Base-by-base conservation (phyloP, 2,329 filamentous ascomycete species). In the Aspergillus carbonarius region DNA sequence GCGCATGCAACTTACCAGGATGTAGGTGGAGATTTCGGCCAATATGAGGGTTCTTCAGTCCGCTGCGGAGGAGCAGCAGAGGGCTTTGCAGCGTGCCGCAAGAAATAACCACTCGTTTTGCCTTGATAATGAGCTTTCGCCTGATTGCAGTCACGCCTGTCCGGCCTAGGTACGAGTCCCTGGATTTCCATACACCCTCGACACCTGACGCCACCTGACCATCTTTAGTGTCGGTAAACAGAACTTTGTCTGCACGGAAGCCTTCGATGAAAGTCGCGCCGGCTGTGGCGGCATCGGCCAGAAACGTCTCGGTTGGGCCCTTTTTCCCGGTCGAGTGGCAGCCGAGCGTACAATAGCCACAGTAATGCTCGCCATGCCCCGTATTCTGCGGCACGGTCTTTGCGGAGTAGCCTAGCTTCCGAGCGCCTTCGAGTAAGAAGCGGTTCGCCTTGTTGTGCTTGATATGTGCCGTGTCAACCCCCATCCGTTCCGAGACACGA, bases 261-360 rank as follows among this genome's bases (percentile, higher is more conserved):
- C 92, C 92, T 78, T 97, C 92, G 58, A 96, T 84, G 70, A 96
- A 96, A 63, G 83, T 80, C 0, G 92, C 90, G 0, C 92, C 92
- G 0, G 89, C 86, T 54, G 82, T 82, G 1, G 88, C 89, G 2
- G 93, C 92, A 66, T 92, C 91, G 0, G 90, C 90, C 13, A 97
- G 79, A 81, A 87, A 97, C 6, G 85, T 86, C 23, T 90, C 86
- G 0, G 85, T 83, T 0, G 93, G 90, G 0, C 93, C 92, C 72
- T 89, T 87, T 78, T 97, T 97, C 63, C 87, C 86, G 48, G 83
- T 86, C 2, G 85, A 84, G 8, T 81, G 79, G 64, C 86, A 88
- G 18, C 85, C 84, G 64, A 84, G 68, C 0, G 79, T 83, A 66
- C 85, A 88, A 66, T 85, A 81, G 9, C 88, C 89, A 69, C 91